Conservation (phyloP, 2,329 filamentous ascomycete genomes). For the Stachybotrys chlorohalonatus region DNA sequence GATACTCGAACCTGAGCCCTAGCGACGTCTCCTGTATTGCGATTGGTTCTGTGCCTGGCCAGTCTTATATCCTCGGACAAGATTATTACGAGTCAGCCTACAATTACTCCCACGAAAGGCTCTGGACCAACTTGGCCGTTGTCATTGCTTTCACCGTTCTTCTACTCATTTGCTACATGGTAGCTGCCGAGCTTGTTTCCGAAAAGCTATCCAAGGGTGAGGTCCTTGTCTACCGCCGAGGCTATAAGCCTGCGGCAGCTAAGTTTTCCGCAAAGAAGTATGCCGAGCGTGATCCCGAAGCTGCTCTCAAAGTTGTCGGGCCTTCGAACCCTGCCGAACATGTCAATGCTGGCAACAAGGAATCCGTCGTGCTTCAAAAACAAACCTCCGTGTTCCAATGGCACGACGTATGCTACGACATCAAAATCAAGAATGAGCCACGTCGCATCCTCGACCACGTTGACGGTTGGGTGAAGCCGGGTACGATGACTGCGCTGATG, state of each 20-base stretch:
- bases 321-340: constrained; percentile 37
- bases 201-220: constrained; percentile 67
- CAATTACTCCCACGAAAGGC: constrained; percentile 47
- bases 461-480: constrained; percentile 84
- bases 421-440: constrained; percentile 64
- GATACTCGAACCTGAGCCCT: constrained; percentile 14
- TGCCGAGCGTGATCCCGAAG: constrained; percentile 42
- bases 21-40: constrained; percentile 33
- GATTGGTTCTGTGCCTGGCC: constrained; percentile 36
- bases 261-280: constrained; percentile 52
- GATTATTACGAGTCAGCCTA: constrained; percentile 33
- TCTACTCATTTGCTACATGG: constrained; percentile 52
- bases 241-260: constrained; percentile 50
- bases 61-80: constrained; percentile 33
- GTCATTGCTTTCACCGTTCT: constrained; percentile 55
- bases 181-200: constrained; percentile 57
- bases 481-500: constrained; percentile 79
- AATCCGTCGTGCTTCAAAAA: constrained; percentile 29
- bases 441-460: constrained; percentile 71
- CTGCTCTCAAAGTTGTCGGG: constrained; percentile 39
- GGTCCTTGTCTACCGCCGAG: constrained; percentile 64
- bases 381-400: constrained; percentile 74
- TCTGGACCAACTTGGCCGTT: constrained; percentile 66
- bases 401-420: constrained; percentile 64
- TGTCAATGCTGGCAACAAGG: constrained; percentile 25